phyloP scores from a whole-genome alignment of 192 early-diverging fungal genomes.

The Umbelopsis sp. region DNA sequence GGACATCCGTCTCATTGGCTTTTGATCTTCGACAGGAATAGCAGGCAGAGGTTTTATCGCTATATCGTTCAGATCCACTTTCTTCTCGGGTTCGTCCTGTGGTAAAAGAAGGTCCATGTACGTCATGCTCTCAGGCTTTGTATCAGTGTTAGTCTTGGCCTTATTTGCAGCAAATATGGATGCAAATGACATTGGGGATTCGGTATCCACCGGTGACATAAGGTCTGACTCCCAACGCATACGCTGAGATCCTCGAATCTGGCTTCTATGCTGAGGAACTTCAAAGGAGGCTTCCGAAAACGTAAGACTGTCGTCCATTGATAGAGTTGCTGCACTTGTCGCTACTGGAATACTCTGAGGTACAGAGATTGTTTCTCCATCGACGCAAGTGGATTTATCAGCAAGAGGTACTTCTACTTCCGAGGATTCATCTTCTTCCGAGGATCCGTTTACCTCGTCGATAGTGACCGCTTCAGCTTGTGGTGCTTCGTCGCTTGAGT shows the following conservation, averaged over 20 bases:
- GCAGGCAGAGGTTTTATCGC: slow-evolving; percentile 5
- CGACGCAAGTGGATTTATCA: background rate
- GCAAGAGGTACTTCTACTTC: background rate
- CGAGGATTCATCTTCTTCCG: background rate
- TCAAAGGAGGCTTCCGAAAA: background rate
- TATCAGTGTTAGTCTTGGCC: background rate
- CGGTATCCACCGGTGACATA: slow-evolving; percentile 10
- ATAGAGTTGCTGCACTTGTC: background rate
- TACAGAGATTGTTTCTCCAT: background rate
- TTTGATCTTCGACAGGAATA: background rate
- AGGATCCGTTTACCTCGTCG: background rate
- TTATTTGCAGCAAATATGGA: background rate
- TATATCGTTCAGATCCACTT: background rate
- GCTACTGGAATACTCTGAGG: too few species aligned
- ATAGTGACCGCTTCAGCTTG: background rate
- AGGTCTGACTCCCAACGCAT: slow-evolving; percentile 7
- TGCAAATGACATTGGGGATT: slow-evolving; percentile 7
- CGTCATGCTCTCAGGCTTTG: background rate
- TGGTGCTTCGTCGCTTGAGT: background rate
- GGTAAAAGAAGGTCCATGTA: slow-evolving; percentile 7
- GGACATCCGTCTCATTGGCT: background rate
- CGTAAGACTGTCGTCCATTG: background rate
- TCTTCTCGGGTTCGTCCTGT: background rate
- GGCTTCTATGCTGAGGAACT: background rate
- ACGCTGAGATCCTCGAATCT: background rate